A percentile compares a stretch with the other conserved stretches of the same genome.
These are phyloP conservation scores for Sphagnum fallax DNA, from an alignment of 228 moss, liverwort and hornwort species.

Conservation along the genomic window DNA sequence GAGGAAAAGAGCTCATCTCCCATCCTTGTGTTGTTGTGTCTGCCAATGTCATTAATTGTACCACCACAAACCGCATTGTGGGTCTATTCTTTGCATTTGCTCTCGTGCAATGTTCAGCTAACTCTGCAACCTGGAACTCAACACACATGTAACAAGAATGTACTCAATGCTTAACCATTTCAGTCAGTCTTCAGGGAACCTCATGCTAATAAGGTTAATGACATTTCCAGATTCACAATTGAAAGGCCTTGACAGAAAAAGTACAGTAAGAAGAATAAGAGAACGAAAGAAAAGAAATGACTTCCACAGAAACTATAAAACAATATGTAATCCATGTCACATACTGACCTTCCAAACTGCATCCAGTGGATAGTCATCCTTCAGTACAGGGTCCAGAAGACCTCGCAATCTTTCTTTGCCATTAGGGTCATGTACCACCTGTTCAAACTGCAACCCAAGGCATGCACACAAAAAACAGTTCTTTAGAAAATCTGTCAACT, in stretches of 20 bases:
- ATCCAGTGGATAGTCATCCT: constrained; percentile 52
- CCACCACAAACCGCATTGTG: constrained; percentile 77
- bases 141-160: neutral
- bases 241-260: neutral
- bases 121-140: constrained; percentile 53
- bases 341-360: constrained; percentile 65
- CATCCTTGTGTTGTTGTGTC: constrained; percentile 61
- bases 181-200: neutral
- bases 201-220: neutral
- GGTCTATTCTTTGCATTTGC: constrained; percentile 61
- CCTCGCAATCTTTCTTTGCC: constrained; percentile 46
- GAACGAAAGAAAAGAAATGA: neutral
- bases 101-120: constrained; percentile 74
- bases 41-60: constrained; percentile 77
- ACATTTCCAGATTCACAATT: neutral
- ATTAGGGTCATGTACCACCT: constrained; percentile 28
- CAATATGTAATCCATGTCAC: no score
- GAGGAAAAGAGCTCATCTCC: constrained; percentile 37
- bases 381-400: constrained; percentile 65
- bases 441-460: constrained; percentile 47
- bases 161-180: neutral
- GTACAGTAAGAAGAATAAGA: neutral
- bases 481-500: no score
- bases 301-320: no score
- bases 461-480: neutral